Evolutionary conservation across 2,329 filamentous ascomycete species (phyloP).

Genomic region (Fusarium dimerum): DNA sequence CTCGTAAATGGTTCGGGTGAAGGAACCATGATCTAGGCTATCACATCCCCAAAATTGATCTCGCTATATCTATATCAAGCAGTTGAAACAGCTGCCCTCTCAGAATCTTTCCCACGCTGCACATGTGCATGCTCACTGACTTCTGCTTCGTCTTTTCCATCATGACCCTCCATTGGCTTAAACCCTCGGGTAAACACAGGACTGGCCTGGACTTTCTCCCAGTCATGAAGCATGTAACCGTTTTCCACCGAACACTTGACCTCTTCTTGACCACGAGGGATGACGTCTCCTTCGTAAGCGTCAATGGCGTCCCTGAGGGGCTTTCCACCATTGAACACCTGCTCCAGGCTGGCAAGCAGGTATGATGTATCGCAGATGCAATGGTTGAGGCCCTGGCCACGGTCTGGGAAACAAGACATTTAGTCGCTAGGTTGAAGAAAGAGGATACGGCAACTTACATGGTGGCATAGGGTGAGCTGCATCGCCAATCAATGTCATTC

Average conservation of each 20-base stretch:
- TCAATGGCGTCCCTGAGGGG: conserved; percentile 6
- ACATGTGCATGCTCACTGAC: neutral
- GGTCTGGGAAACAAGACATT: conserved; percentile 9
- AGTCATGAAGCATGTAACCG: conserved; percentile 24
- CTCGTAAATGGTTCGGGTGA: neutral
- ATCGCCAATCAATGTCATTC: conserved; percentile 22
- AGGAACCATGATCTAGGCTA: too few species aligned
- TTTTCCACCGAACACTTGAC: conserved; percentile 26
- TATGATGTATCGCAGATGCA: conserved; percentile 22
- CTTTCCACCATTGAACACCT: neutral
- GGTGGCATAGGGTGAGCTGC: conserved; percentile 27
- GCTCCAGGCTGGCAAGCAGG: conserved; percentile 10
- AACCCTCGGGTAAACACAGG: conserved; percentile 24
- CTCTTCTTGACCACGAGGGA: conserved; percentile 23
- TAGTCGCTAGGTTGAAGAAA: neutral
- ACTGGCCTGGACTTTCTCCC: conserved; percentile 21
- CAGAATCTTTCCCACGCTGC: too few species aligned
- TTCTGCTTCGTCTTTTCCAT: conserved; percentile 3
- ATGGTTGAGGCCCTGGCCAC: conserved; percentile 25
- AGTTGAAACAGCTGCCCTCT: neutral
- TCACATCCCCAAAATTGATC: neutral
- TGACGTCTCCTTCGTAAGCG: conserved; percentile 19
- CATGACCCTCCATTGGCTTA: conserved; percentile 25
- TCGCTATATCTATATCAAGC: neutral
- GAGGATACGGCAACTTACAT: conserved; percentile 10